A percentile compares a stretch with the other conserved stretches of the same genome.
These are phyloP conservation scores for Pythium folliculosum DNA, from an alignment of 352 stramenopile species.

Conservation along the genomic window DNA sequence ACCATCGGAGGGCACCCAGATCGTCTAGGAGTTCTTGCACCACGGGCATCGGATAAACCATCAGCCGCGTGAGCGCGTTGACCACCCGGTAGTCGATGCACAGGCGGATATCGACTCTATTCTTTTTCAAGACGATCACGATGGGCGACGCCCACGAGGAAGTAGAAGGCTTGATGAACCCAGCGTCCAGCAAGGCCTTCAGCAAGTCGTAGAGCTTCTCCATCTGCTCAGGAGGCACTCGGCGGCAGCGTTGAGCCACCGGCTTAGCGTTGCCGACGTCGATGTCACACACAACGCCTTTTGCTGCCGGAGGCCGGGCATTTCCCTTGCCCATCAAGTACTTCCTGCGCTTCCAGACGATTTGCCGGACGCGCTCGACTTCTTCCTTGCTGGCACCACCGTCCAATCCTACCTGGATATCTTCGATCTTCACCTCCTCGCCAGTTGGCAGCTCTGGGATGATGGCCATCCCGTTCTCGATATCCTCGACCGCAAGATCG, in stretches of 20 bases:
- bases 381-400: conserved; percentile 7
- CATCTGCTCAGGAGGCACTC: conserved; percentile 23
- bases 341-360: conserved; percentile 22
- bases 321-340: conserved; percentile 37
- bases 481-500: conserved; percentile 14
- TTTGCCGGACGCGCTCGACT: conserved; percentile 16
- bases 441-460: conserved; percentile 22
- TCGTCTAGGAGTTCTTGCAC: conserved; percentile 28
- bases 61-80: conserved; percentile 24
- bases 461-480: conserved; percentile 21
- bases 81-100: conserved; percentile 35
- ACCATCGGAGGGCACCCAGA: conserved; percentile 16
- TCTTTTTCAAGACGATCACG: conserved; percentile 45
- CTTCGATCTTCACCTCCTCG: background rate
- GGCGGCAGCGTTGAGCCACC: conserved; percentile 20
- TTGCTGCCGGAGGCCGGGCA: conserved; percentile 12
- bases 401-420: background rate
- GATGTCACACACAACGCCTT: conserved; percentile 37
- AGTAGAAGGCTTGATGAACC: conserved; percentile 21
- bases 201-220: conserved; percentile 33
- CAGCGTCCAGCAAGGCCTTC: conserved; percentile 25
- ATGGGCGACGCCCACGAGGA: conserved; percentile 41
- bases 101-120: conserved; percentile 34
- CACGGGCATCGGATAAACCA: conserved; percentile 34
- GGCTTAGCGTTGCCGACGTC: conserved; percentile 28